Percentiles rank a stretch among this genome's conserved stretches.
These are phyloP conservation scores for Rubia yunnanensis DNA, from an alignment of 257 asterid genomes.

Conservation along the genomic window DNA sequence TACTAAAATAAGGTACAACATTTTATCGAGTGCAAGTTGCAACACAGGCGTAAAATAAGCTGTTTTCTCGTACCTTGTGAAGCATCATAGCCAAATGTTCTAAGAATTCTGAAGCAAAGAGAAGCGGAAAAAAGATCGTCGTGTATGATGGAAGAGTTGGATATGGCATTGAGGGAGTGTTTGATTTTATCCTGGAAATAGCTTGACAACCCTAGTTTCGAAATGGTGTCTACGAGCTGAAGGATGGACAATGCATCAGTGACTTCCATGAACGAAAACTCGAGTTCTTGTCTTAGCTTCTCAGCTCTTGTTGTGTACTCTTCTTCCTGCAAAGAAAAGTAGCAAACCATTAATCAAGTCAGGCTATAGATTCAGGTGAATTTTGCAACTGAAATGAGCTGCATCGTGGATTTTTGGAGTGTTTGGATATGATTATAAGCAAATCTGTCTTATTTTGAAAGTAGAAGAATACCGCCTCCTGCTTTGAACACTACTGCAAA, in stretches of 20 bases:
- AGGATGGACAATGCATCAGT: slow-evolving; percentile 23
- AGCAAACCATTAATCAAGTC: no score
- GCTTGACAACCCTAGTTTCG: slow-evolving; percentile 29
- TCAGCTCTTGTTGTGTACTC: slow-evolving; percentile 20
- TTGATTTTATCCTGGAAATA: slow-evolving; percentile 35
- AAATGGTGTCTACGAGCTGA: slow-evolving; percentile 32
- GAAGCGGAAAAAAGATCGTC: slow-evolving; percentile 30
- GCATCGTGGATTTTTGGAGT: no score
- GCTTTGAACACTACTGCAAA: no score
- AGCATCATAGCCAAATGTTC: slow-evolving; percentile 47
- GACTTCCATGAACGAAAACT: neutral
- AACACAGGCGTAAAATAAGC: neutral
- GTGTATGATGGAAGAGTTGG: neutral
- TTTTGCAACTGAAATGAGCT: no score
- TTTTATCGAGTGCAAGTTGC: neutral
- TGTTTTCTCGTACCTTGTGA: slow-evolving; percentile 28
- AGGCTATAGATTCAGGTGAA: no score
- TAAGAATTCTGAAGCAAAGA: slow-evolving; percentile 35
- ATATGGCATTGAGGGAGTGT: slow-evolving; percentile 10
- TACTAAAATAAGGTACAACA: neutral
- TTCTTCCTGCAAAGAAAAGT: slow-evolving; percentile 20
- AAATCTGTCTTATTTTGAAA: no score
- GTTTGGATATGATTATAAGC: no score
- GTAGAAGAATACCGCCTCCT: no score
- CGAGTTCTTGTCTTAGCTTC: slow-evolving; percentile 30